A percentile compares a stretch with the other conserved stretches of the same genome.
Conservation (phyloP, 2,329 filamentous ascomycete genomes). For the Coniochaeta ligniaria region DNA sequence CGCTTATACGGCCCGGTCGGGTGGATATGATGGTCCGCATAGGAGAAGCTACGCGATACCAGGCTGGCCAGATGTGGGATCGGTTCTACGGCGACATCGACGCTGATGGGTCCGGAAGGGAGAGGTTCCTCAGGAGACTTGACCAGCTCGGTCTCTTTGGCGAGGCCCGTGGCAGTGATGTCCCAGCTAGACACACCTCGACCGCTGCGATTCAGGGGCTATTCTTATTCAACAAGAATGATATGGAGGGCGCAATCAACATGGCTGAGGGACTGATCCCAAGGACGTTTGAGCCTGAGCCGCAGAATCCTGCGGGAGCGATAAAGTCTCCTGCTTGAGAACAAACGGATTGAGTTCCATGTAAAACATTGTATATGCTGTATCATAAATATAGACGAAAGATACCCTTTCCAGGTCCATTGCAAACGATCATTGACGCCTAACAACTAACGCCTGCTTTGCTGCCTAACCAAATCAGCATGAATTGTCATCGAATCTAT, state of each 20-base stretch:
- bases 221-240: slow-evolving; percentile 90
- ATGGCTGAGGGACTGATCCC: slow-evolving; percentile 66
- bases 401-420: neutral
- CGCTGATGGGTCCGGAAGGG: slow-evolving; percentile 49
- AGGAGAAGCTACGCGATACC: slow-evolving; percentile 78
- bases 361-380: neutral
- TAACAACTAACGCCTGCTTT: too few species aligned
- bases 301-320: slow-evolving; percentile 27
- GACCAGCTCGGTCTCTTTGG: slow-evolving; percentile 64
- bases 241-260: slow-evolving; percentile 77
- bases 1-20: slow-evolving; percentile 80
- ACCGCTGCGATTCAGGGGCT: slow-evolving; percentile 89
- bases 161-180: slow-evolving; percentile 33
- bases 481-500: too few species aligned
- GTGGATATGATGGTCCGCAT: slow-evolving; percentile 91
- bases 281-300: slow-evolving; percentile 43
- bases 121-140: slow-evolving; percentile 64
- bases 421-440: neutral
- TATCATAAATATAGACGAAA: neutral
- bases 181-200: slow-evolving; percentile 55
- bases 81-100: slow-evolving; percentile 89
- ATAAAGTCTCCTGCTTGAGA: slow-evolving; percentile 30
- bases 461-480: too few species aligned
- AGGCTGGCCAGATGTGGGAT: slow-evolving; percentile 85
- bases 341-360: neutral